phyloP scores from a whole-genome alignment of 768 basidiomycete species.

The Megacollybia marginata region DNA sequence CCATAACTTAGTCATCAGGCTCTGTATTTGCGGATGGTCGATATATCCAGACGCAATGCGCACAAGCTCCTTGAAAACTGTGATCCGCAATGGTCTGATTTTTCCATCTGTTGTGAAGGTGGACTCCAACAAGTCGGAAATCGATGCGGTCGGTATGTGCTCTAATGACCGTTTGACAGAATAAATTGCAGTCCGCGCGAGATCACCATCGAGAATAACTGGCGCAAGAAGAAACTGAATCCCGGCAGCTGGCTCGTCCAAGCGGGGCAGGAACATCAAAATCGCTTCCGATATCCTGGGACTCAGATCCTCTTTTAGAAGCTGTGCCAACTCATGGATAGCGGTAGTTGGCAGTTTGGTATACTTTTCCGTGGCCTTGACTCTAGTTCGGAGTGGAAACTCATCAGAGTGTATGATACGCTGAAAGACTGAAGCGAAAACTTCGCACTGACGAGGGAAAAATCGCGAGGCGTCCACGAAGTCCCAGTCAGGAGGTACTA shows the following conservation, averaged over 20 bases:
- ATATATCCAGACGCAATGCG: constrained; percentile 8
- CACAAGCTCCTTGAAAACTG: constrained; percentile 13
- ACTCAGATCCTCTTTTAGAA: constrained; percentile 9
- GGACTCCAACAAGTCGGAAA: constrained; percentile 8
- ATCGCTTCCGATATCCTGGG: constrained; percentile 12
- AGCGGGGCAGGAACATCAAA: constrained; percentile 13
- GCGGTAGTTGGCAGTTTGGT: constrained; percentile 13
- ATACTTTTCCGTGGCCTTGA: constrained; percentile 8
- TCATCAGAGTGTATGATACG: constrained; percentile 8
- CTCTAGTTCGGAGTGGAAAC: constrained; percentile 6
- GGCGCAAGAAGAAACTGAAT: constrained; percentile 12
- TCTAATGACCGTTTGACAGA: constrained; percentile 8
- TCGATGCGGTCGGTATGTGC: constrained; percentile 7
- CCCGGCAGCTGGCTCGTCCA: constrained; percentile 14
- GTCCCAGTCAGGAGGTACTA: constrained; percentile 8
- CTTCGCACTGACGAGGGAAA: constrained; percentile 12
- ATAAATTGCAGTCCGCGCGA: constrained; percentile 10
- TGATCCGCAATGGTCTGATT: constrained; percentile 8
- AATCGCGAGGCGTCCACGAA: constrained; percentile 5
- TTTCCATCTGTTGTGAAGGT: neutral
- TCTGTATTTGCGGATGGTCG: constrained; percentile 7
- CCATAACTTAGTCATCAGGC: constrained; percentile 8
- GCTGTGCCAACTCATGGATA: constrained; percentile 11
- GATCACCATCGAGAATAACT: constrained; percentile 9
- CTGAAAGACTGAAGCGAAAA: constrained; percentile 8